Evolutionary conservation across 495 filamentous ascomycete species (phyloP), one percentile per base, ranked within the genome.

Genomic region (Aspergillus baeticus): DNA sequence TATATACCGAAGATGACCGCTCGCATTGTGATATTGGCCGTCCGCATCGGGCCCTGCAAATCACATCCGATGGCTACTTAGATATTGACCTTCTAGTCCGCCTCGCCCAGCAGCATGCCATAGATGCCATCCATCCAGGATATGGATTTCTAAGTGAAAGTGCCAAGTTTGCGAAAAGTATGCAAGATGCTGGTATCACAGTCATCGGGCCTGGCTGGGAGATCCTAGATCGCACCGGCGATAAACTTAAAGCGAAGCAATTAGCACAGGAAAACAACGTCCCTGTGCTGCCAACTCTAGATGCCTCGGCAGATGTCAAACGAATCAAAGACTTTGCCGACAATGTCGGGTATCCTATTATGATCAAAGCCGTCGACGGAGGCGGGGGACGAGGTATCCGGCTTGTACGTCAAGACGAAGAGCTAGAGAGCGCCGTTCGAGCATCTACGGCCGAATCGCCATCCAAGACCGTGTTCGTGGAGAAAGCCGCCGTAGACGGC

Each of bases 131-230:
- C 5, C 82, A 85, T 61, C 83, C 84, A 0, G 84, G 84, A 0
- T 87, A 87, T 69, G 84, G 84, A 10, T 87, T 86, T 52, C 69
- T 87, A 3, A 82, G 81, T 22, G 84, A 87, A 61, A 83, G 75
- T 49, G 65, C 77, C 13, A 79, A 81, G 2, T 83, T 87, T 54
- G 70, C 81, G 0, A 56, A 56, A 14, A 71, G 75, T 17, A 79
- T 83, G 76, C 65, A 78, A 10, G 76, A 81, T 58, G 76, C 72
- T 13, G 69, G 74, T 1, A 63, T 74, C 14, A 56, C 72, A 2
- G 80, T 85, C 4, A 74, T 87, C 21, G 84, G 84, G 10, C 83
- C 83, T 13, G 78, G 81, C 1, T 66, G 70, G 53, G 74, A 77
- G 39, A 77, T 75, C 35, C 71, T 87, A 17, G 67, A 69, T 0